Percentiles rank a stretch among this genome's conserved stretches.
Conservation (phyloP, 805 yeast species). For the Myxozyma monticola region DNA sequence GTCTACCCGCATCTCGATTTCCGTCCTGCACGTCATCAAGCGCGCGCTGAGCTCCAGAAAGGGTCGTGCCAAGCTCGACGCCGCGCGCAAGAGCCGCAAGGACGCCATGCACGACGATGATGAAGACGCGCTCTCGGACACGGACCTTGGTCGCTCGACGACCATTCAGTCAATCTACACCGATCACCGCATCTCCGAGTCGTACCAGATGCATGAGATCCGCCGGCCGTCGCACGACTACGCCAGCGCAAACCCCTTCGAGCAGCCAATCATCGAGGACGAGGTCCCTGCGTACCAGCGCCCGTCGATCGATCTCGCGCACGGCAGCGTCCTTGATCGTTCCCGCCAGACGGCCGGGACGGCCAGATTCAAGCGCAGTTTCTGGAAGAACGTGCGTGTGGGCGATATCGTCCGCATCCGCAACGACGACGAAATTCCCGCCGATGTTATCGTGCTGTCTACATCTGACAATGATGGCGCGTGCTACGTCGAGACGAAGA, state of each 20-base stretch:
- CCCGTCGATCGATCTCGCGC: slow-evolving; percentile 27
- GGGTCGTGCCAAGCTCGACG: slow-evolving; percentile 21
- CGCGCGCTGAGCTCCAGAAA: slow-evolving; percentile 14
- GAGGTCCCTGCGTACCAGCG: slow-evolving; percentile 7
- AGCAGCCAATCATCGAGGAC: neutral
- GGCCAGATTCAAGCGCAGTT: slow-evolving; percentile 50
- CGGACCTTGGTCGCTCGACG: slow-evolving; percentile 12
- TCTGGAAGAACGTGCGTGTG: slow-evolving; percentile 73
- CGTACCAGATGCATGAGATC: slow-evolving; percentile 29
- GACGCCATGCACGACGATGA: slow-evolving; percentile 15
- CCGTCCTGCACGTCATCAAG: slow-evolving; percentile 9
- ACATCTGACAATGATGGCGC: slow-evolving; percentile 71
- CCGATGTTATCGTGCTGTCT: slow-evolving; percentile 66
- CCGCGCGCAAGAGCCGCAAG: slow-evolving; percentile 9
- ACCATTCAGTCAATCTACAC: slow-evolving; percentile 6
- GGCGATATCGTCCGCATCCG: slow-evolving; percentile 71
- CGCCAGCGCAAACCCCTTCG: slow-evolving; percentile 14
- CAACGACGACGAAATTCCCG: slow-evolving; percentile 75
- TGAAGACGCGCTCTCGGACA: slow-evolving; percentile 22
- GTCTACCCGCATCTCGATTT: slow-evolving; percentile 40
- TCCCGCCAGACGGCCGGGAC: slow-evolving; percentile 37
- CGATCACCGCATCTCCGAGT: slow-evolving; percentile 13
- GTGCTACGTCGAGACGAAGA: slow-evolving; percentile 68
- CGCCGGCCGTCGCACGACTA: slow-evolving; percentile 11
- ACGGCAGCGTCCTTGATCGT: slow-evolving; percentile 38